A percentile compares a stretch with the other conserved stretches of the same genome.
Conservation (phyloP, 305 asterid species). For the Rubia balearica region DNA sequence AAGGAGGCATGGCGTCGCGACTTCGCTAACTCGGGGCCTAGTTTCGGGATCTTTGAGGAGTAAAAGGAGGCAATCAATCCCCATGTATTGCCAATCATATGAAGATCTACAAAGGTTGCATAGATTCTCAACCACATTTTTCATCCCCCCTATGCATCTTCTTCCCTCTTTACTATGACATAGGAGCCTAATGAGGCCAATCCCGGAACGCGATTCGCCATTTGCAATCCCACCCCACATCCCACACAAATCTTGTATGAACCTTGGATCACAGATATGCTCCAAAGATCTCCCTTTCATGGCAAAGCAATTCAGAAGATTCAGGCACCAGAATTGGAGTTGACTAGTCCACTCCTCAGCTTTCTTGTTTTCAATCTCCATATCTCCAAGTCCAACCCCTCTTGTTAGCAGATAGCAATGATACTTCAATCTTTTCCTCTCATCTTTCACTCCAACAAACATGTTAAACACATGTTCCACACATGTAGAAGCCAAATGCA, state of each 20-base stretch:
- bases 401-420: conserved; percentile 53
- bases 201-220: conserved; percentile 58
- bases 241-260: conserved; percentile 40
- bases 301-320: conserved; percentile 73
- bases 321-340: conserved; percentile 74
- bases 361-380: conserved; percentile 50
- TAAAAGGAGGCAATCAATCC: conserved; percentile 66
- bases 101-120: conserved; percentile 67
- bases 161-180: conserved; percentile 62
- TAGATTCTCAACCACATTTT: conserved; percentile 38
- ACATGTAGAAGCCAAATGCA: conserved; percentile 50
- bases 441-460: conserved; percentile 51
- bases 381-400: conserved; percentile 58
- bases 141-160: conserved; percentile 37
- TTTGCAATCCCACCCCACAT: conserved; percentile 79
- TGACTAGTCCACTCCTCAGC: conserved; percentile 95
- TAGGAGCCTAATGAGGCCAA: conserved; percentile 58
- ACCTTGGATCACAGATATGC: conserved; percentile 43
- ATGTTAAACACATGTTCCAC: conserved; percentile 42
- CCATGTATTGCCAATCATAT: conserved; percentile 85
- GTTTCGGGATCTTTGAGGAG: conserved; percentile 58
- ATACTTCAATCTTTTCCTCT: conserved; percentile 35
- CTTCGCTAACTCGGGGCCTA: conserved; percentile 35
- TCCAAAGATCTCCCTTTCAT: conserved; percentile 46
- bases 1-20: conserved; percentile 29